Evolutionary conservation across 2,329 filamentous ascomycete genomes (phyloP), one percentile per base, ranked within the genome.

Genomic region (Pochonia chlamydosporia): DNA sequence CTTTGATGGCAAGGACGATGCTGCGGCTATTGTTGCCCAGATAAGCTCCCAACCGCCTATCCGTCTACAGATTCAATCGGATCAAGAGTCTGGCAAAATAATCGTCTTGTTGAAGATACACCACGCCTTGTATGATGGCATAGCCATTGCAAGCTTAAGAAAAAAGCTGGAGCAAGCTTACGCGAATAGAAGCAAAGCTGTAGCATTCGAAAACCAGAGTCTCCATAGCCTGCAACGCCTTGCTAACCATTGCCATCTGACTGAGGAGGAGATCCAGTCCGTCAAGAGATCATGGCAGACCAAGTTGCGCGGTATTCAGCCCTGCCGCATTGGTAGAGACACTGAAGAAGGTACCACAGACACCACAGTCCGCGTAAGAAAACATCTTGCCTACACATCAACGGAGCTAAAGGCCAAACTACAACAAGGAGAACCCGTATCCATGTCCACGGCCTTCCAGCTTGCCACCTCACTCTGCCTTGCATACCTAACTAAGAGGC

Each of bases 81-180:
- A 14, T 3, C 7, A 44, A 6, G 4, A 1, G 2, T 18, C 48
- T 23, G 40, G 23, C 31, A 28, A 49, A 40, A 36, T 33, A 5
- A 16, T 52, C 16, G 54, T 55, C 2, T 51, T 54, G 3, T 28
- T 58, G 30, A 50, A 46, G 33, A 49, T 57, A 5, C 56, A 59
- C 28, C 56, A 59, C 26, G 55, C 55, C 3, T 43, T 59, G 13
- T 59, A 50, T 25, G 56, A 59, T 28, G 56, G 54, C 9, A 43
- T 47, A 1, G 52, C 55, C 21, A 52, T 59, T 7, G 41, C 28
- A 21, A 26, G 45, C 16, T 43, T 57, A 4, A 26, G 49, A 10
- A 33, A 14, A 14, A 53, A 42, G 47, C n/a, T 57, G 3, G 53
- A 56, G 41, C 46, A 52, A 10, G 37, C 31, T 8, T 42, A 42